Evolutionary conservation across 2,329 filamentous ascomycete genomes (phyloP).

Genomic region (Cladophialophora yegresii): DNA sequence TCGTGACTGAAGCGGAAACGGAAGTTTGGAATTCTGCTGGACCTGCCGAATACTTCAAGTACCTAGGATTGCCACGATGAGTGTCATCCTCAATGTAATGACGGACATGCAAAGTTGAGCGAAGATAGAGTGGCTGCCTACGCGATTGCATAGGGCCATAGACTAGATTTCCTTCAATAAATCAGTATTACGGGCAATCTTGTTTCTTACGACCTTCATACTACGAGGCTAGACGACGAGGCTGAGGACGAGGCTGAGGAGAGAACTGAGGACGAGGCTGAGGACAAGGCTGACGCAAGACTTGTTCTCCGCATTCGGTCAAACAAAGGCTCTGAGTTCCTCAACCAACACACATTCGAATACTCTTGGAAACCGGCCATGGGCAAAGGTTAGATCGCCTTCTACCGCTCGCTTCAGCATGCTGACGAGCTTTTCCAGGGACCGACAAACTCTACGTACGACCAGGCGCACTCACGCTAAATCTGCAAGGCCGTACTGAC

Average conservation of each 20-base stretch:
- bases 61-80: conserved; percentile 33
- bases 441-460: conserved; percentile 55
- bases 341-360: background rate
- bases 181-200: background rate
- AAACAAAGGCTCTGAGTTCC: background rate
- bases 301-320: background rate
- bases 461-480: background rate
- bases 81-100: too few species aligned
- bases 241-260: background rate
- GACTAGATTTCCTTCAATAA: background rate
- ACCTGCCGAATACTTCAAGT: conserved; percentile 31
- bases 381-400: conserved; percentile 45
- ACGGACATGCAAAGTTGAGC: background rate
- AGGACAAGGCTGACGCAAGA: background rate
- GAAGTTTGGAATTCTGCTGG: conserved; percentile 34
- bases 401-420: conserved; percentile 25
- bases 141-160: background rate
- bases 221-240: too few species aligned
- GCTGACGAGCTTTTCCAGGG: conserved; percentile 41
- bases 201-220: background rate
- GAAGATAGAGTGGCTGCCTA: background rate
- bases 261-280: background rate
- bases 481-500: background rate
- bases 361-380: conserved; percentile 31
- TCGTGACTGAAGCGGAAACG: conserved; percentile 32